Conservation (phyloP, 805 yeast species). For the Millerago galiae region DNA sequence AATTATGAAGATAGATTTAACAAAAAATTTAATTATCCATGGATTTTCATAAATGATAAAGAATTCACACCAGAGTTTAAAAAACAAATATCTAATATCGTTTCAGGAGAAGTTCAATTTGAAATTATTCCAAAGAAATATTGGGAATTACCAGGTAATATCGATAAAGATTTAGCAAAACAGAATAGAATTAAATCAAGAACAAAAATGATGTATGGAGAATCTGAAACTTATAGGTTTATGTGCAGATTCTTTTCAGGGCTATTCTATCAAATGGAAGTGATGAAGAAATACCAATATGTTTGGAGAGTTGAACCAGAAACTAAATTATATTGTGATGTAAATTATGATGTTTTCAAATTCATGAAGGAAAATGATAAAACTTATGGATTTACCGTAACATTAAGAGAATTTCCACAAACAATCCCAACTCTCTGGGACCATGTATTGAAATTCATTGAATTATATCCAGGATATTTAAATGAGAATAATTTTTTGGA, state of each 20-base stretch:
- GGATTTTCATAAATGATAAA: constrained; percentile 61
- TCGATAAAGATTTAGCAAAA: constrained; percentile 32
- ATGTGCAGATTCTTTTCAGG: constrained; percentile 79
- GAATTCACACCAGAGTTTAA: constrained; percentile 37
- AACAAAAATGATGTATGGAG: constrained; percentile 38
- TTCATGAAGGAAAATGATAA: constrained; percentile 58
- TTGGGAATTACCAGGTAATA: constrained; percentile 42
- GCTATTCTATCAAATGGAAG: constrained; percentile 41
- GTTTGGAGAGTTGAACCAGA: constrained; percentile 60
- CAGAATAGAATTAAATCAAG: constrained; percentile 25
- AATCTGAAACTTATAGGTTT: constrained; percentile 44
- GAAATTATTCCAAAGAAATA: constrained; percentile 36
- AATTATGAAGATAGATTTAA: constrained; percentile 78
- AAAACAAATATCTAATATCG: constrained; percentile 22
- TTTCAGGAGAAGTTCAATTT: constrained; percentile 38
- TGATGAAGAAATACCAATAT: constrained; percentile 42
- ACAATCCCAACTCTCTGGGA: constrained; percentile 75
- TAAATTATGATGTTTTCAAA: constrained; percentile 48
- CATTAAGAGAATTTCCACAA: constrained; percentile 65
- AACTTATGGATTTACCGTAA: constrained; percentile 70
- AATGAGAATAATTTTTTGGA: constrained; percentile 48
- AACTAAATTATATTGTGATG: constrained; percentile 49
- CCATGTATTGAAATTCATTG: constrained; percentile 58
- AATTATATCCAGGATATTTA: constrained; percentile 36
- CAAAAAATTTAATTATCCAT: constrained; percentile 63